Evolutionary conservation across 352 stramenopile genomes (phyloP), one percentile per base, ranked within the genome.

Genomic region (Globisporangium parvum): DNA sequence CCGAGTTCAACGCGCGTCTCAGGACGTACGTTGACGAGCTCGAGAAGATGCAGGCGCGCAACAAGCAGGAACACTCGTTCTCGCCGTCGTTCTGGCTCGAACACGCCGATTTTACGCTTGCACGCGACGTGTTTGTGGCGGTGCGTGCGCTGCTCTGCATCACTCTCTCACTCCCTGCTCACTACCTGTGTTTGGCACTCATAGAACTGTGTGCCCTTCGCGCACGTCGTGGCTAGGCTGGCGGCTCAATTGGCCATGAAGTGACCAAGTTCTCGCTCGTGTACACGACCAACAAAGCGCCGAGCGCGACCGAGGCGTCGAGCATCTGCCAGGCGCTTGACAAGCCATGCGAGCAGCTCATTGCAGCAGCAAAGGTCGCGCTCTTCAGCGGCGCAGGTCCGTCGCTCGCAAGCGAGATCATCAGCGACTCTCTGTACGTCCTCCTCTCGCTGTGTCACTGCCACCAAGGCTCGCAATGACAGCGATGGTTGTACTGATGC

Each of bases 191-290:
- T 10, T 23, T 15, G 8, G n/a, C n/a, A n/a, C n/a, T n/a, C n/a
- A n/a, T n/a, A n/a, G n/a, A n/a, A n/a, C n/a, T n/a, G n/a, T n/a
- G n/a, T n/a, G n/a, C n/a, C n/a, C n/a, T n/a, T n/a, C n/a, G n/a
- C n/a, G n/a, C n/a, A n/a, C n/a, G n/a, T n/a, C n/a, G n/a, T n/a
- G n/a, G n/a, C n/a, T n/a, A 94, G 84, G 77, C 85, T 6, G 65
- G 63, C 15, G 78, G 75, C 23, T 71, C 75, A 3, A 93, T 95
- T 44, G 79, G 73, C 26, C 76, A 90, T 26, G 75, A 88, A 28
- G 80, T 93, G 59, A 95, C 85, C 69, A 95, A 95, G 68, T 91
- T 95, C 56, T 92, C 85, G 52, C 71, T 95, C 28, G 82, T 95
- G 62, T 89, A 86, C 52, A 57, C 28, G 21, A 23, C 40, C 6